A percentile compares a stretch with the other conserved stretches of the same genome.
These are phyloP conservation scores for Tricladium varicosporioides DNA, from an alignment of 2,329 filamentous ascomycete genomes.

Conservation along the genomic window DNA sequence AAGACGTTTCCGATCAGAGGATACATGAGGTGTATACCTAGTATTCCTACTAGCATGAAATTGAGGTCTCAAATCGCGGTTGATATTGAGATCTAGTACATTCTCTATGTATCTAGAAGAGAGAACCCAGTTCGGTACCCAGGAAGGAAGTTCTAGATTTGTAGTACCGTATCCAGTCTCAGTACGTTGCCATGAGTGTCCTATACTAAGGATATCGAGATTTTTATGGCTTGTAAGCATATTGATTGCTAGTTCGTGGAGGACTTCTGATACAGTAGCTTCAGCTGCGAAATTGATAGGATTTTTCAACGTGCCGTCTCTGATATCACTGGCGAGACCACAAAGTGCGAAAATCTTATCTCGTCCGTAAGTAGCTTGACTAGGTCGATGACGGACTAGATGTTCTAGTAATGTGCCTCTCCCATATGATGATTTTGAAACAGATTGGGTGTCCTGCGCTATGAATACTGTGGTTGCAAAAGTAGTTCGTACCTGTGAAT, in stretches of 20 bases:
- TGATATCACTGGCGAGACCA: constrained; percentile 6
- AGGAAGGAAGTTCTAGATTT: constrained; percentile 3
- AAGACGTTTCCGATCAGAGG: not conserved
- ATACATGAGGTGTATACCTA: not conserved
- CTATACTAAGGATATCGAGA: constrained; percentile 7
- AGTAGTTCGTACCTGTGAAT: no score
- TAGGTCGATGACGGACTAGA: constrained; percentile 1
- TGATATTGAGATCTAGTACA: not conserved
- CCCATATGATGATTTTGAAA: no score
- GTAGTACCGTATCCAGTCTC: no score
- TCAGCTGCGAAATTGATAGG: not conserved
- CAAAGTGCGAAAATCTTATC: constrained; percentile 9
- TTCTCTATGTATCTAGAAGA: not conserved
- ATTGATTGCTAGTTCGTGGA: not conserved
- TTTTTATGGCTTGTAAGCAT: constrained; percentile 1
- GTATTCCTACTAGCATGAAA: not conserved
- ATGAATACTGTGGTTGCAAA: constrained; percentile 7
- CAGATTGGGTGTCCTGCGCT: no score
- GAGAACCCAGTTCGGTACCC: constrained; percentile 11
- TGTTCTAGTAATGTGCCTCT: constrained; percentile 2
- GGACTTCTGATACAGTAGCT: no score
- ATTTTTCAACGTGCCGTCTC: constrained; percentile 1
- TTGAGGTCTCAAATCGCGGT: no score
- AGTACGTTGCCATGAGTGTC: not conserved
- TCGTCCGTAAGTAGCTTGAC: not conserved